Conservation (phyloP, 2,329 filamentous ascomycete species). For the Diplodia intermedia region DNA sequence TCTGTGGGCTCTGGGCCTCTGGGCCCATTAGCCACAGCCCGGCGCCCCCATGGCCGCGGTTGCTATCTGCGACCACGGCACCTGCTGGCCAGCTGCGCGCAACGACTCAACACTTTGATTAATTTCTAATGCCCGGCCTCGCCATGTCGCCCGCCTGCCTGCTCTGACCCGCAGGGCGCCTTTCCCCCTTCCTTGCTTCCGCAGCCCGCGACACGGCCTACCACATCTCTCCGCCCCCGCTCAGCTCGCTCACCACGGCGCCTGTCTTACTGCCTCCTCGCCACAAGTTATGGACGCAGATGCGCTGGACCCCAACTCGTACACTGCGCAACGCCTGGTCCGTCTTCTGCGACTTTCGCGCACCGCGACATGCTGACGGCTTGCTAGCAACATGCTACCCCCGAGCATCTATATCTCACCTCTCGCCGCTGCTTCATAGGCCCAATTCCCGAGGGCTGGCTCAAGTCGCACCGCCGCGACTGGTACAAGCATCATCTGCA, state of each 20-base stretch:
- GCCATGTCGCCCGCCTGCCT: conserved; percentile 8
- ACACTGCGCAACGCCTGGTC: conserved; percentile 59
- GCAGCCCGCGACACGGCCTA: background rate
- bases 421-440: conserved; percentile 69
- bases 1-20: conserved; percentile 4
- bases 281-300: conserved; percentile 22
- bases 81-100: conserved; percentile 13
- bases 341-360: background rate
- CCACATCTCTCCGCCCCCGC: conserved; percentile 1
- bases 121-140: conserved; percentile 13
- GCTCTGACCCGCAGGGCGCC: background rate
- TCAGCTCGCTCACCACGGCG: background rate
- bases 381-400: conserved; percentile 64
- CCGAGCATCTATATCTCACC: conserved; percentile 67
- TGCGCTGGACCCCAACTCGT: conserved; percentile 51
- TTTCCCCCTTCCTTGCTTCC: conserved; percentile 8
- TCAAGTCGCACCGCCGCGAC: conserved; percentile 66
- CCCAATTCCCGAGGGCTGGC: conserved; percentile 70
- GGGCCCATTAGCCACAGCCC: conserved; percentile 15
- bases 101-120: conserved; percentile 2
- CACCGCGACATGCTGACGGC: conserved; percentile 33
- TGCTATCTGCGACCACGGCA: conserved; percentile 8
- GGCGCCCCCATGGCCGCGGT: conserved; percentile 2
- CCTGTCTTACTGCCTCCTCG: conserved; percentile 17
- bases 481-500: conserved; percentile 64